Conservation (phyloP, 1,284 basidiomycete species). For the Leccinum solheimii region DNA sequence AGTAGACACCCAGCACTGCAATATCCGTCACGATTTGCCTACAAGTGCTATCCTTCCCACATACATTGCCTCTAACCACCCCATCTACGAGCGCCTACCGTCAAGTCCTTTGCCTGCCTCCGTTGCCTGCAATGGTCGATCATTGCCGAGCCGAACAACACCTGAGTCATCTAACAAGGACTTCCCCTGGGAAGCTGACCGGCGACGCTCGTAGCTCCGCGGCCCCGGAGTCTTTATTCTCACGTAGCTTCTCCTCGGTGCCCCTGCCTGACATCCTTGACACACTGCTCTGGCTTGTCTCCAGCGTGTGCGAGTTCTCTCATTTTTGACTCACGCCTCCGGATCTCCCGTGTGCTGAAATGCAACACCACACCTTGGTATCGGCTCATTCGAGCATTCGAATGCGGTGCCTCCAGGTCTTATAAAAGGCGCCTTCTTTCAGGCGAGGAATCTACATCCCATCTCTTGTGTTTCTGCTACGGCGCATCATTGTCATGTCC, state of each 20-base stretch:
- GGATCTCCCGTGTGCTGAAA: not conserved
- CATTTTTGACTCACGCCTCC: not conserved
- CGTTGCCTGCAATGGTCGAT: too few relatives aligned
- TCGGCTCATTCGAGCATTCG: not conserved
- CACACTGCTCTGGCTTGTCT: constrained; percentile 1
- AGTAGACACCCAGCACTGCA: not conserved
- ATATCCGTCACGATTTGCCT: not conserved
- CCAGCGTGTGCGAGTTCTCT: not conserved
- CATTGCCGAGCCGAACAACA: not conserved
- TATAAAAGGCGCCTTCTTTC: constrained; percentile 25
- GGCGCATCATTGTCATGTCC: constrained; percentile 17
- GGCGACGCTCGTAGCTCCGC: not conserved
- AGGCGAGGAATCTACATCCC: not conserved
- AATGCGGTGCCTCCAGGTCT: not conserved
- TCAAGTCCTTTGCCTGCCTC: too few relatives aligned
- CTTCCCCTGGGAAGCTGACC: constrained; percentile 1
- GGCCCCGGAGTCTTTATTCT: not conserved
- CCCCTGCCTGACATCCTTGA: not conserved
- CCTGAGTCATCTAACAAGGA: not conserved
- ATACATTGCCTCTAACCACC: too few relatives aligned
- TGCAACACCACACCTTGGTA: not conserved
- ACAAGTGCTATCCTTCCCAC: not conserved
- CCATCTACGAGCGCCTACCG: too few relatives aligned
- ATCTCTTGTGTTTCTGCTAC: not conserved
- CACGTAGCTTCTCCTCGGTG: not conserved